Evolutionary conservation across 495 filamentous ascomycete species (phyloP).

Genomic region (Pyronema domesticum): DNA sequence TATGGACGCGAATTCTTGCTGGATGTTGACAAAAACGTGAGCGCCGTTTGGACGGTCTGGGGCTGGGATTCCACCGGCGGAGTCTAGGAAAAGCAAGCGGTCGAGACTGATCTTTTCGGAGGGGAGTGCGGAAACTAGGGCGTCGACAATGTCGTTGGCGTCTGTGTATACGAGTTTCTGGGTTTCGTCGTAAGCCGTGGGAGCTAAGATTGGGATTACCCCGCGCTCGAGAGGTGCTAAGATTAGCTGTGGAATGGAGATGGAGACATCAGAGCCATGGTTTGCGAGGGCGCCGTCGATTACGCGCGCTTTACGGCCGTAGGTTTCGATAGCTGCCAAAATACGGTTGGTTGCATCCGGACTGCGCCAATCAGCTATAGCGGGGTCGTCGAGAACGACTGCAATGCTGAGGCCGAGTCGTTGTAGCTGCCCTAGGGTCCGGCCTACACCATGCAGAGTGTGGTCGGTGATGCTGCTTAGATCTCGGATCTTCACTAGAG

Average conservation of each 20-base stretch:
- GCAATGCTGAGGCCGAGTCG: constrained; percentile 64
- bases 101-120: constrained; percentile 35
- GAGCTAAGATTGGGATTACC: constrained; percentile 58
- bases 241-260: constrained; percentile 43
- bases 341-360: constrained; percentile 43
- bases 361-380: constrained; percentile 25
- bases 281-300: constrained; percentile 40
- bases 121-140: constrained; percentile 33
- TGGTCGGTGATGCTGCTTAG: constrained; percentile 50
- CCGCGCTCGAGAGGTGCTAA: constrained; percentile 53
- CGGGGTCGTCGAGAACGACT: constrained; percentile 50
- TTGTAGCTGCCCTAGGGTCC: constrained; percentile 65
- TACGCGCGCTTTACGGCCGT: constrained; percentile 45
- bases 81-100: constrained; percentile 76
- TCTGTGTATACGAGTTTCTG: constrained; percentile 37
- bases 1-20: constrained; percentile 67
- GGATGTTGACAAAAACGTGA: constrained; percentile 87
- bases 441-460: constrained; percentile 55
- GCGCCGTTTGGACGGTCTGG: constrained; percentile 45
- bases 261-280: constrained; percentile 8
- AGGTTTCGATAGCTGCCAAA: constrained; percentile 48
- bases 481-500: constrained; percentile 65
- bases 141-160: constrained; percentile 50
- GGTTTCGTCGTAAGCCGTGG: constrained; percentile 43
- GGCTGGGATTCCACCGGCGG: constrained; percentile 68